phyloP scores from a whole-genome alignment of 2,329 filamentous ascomycete genomes.

The Samsoniella hepiali region DNA sequence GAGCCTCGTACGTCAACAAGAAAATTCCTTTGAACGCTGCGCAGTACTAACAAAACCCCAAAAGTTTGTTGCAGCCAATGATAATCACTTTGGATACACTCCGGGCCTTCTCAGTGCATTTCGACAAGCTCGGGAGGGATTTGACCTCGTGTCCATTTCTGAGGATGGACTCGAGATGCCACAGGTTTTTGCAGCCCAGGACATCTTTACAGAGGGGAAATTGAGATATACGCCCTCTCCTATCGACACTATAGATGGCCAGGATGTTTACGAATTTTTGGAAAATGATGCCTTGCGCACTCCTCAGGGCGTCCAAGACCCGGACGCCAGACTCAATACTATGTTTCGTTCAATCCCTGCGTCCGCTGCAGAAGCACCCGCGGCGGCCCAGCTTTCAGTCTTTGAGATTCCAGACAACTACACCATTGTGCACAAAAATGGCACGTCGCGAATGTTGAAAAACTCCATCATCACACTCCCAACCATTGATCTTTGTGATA shows the following conservation, averaged over 20 bases:
- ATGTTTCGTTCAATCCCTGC: neutral
- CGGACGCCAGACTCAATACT: conserved; percentile 6
- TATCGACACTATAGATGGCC: conserved; percentile 5
- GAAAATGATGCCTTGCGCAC: neutral
- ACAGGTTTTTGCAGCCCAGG: neutral
- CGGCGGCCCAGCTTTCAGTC: neutral
- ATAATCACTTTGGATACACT: conserved; percentile 23
- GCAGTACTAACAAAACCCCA: neutral
- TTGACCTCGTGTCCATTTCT: conserved; percentile 22
- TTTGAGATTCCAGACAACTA: conserved; percentile 13
- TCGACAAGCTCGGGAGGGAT: neutral
- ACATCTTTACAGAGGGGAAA: neutral
- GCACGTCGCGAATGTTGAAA: neutral
- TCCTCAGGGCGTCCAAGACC: conserved; percentile 5
- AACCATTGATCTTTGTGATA: neutral
- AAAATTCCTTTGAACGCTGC: neutral
- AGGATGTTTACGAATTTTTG: conserved; percentile 11
- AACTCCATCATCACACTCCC: neutral
- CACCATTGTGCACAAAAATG: conserved; percentile 14
- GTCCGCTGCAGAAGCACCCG: neutral
- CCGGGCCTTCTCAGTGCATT: conserved; percentile 21
- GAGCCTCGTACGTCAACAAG: conserved; percentile 12
- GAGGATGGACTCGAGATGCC: neutral
- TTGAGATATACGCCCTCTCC: neutral
- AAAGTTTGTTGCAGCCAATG: conserved; percentile 13